Evolutionary conservation across 208 protist genomes (phyloP).

Genomic region (Tetramitus jugosus): DNA sequence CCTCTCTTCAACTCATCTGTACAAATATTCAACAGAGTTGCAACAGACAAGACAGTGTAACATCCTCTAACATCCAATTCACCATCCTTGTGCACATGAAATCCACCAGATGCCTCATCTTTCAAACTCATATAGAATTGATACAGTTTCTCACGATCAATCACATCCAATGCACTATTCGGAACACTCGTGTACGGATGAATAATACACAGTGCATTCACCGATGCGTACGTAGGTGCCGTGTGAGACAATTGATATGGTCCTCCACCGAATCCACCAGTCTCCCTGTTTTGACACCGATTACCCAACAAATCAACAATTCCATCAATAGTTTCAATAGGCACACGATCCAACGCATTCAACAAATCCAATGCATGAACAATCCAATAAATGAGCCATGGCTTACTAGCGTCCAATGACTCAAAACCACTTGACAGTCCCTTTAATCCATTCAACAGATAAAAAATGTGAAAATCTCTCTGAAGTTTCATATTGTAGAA

Average conservation of each 20-base stretch:
- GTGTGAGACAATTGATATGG: constrained; percentile 63
- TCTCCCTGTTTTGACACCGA: constrained; percentile 15
- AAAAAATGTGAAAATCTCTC: constrained; percentile 18
- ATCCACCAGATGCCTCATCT: constrained; percentile 53
- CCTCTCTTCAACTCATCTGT: constrained; percentile 10
- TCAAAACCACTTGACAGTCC: constrained; percentile 3
- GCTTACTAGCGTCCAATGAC: constrained; percentile 33
- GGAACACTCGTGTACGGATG: neutral
- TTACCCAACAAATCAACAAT: neutral
- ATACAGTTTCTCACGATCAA: constrained; percentile 65
- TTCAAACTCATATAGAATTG: constrained; percentile 68
- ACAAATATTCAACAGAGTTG: constrained; percentile 44
- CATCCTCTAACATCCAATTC: constrained; percentile 70
- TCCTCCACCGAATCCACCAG: constrained; percentile 66
- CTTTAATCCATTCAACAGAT: constrained; percentile 17
- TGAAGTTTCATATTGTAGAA: neutral
- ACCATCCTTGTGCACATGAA: constrained; percentile 64
- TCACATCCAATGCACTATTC: constrained; percentile 29
- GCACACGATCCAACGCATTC: neutral
- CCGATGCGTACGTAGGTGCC: constrained; percentile 65
- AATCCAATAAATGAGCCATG: constrained; percentile 49
- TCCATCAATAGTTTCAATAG: neutral
- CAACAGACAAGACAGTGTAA: constrained; percentile 69
- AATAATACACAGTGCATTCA: constrained; percentile 61
- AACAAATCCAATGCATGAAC: constrained; percentile 39